Evolutionary conservation across 2,329 filamentous ascomycete genomes (phyloP).

Genomic region (Boeremia lycopersici): DNA sequence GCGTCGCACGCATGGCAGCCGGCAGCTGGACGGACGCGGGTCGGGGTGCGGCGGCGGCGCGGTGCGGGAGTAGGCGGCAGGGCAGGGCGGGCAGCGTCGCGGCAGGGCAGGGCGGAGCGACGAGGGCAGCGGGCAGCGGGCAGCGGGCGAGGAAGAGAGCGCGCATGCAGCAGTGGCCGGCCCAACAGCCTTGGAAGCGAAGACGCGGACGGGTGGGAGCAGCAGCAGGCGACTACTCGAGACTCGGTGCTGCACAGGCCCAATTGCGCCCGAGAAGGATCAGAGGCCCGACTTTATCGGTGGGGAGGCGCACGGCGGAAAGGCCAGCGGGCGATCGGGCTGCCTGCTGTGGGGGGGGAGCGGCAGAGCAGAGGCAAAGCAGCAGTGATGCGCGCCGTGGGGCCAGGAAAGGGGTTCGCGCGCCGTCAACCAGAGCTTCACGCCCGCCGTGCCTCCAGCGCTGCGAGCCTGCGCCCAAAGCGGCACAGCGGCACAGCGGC

Average conservation of each 20-base stretch:
- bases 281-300: conserved; percentile 1
- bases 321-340: conserved; percentile 4
- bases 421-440: background rate
- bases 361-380: conserved; percentile 4
- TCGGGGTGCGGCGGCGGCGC: background rate
- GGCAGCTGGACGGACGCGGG: conserved; percentile 1
- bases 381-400: background rate
- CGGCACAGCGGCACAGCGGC: conserved; percentile 11
- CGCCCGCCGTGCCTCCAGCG: conserved; percentile 4
- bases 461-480: conserved; percentile 2
- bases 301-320: conserved; percentile 9
- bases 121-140: background rate
- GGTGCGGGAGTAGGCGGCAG: conserved; percentile 2
- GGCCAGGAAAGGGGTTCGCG: conserved; percentile 13
- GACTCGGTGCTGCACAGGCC: conserved; percentile 11
- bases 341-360: conserved; percentile 4
- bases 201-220: too few species aligned
- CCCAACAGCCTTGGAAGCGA: conserved; percentile 6
- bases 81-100: conserved; percentile 3
- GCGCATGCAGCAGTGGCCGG: conserved; percentile 3
- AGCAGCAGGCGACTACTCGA: background rate
- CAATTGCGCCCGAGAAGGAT: conserved; percentile 11
- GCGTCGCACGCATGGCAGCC: conserved; percentile 12
- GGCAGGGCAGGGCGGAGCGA: background rate
- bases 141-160: conserved; percentile 6